Evolutionary conservation across 208 protist species (phyloP).

Genomic region (Trypanosoma melophagium): DNA sequence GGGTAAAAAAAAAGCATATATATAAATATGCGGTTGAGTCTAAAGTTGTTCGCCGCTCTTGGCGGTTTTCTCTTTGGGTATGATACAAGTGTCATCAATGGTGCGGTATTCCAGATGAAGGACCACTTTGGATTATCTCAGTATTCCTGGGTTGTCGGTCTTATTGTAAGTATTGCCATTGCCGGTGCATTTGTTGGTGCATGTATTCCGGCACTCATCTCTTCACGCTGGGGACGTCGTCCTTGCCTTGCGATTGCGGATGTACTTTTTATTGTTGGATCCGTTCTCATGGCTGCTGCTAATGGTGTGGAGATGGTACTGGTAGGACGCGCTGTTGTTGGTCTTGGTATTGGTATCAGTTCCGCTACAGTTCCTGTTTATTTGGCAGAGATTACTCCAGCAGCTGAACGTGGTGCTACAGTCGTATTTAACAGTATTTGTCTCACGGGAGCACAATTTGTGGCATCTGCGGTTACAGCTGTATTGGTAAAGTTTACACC

Average conservation of each 20-base stretch:
- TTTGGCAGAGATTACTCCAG: constrained; percentile 83
- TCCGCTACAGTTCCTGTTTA: constrained; percentile 92
- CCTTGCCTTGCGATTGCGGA: constrained; percentile 72
- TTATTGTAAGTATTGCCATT: constrained; percentile 89
- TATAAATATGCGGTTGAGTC: constrained; percentile 18
- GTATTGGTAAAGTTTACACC: constrained; percentile 71
- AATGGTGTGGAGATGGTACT: constrained; percentile 66
- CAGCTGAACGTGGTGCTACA: constrained; percentile 70
- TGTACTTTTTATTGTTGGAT: constrained; percentile 80
- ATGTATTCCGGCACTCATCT: constrained; percentile 69
- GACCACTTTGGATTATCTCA: constrained; percentile 82
- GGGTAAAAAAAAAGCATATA: not conserved
- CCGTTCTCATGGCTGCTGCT: constrained; percentile 73
- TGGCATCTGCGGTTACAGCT: constrained; percentile 70
- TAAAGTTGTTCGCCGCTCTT: constrained; percentile 85
- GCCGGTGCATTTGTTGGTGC: constrained; percentile 84
- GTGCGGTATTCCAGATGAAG: constrained; percentile 91
- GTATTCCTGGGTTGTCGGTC: constrained; percentile 72
- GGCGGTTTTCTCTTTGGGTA: constrained; percentile 93
- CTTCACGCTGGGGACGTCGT: constrained; percentile 69
- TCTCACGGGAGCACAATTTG: constrained; percentile 83
- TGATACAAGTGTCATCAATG: constrained; percentile 91
- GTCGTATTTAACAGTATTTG: constrained; percentile 91
- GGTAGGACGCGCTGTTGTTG: constrained; percentile 81
- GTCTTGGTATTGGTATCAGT: constrained; percentile 84